These are phyloP conservation scores for Diutina scorzettiae DNA, from an alignment of 1,139 yeast species.

Conservation along the genomic window DNA sequence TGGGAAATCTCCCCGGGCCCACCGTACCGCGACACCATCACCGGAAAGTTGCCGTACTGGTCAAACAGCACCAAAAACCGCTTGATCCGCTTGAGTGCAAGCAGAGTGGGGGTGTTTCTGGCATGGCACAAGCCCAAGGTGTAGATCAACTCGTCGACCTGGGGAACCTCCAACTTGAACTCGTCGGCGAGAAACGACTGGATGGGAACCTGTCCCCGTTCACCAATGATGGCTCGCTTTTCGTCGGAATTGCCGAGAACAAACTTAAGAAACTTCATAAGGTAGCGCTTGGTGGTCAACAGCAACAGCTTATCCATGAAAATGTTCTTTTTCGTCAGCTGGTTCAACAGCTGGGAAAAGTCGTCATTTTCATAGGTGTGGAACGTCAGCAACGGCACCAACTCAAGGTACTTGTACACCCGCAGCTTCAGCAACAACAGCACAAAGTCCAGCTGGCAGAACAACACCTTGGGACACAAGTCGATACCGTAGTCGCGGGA, in stretches of 20 bases:
- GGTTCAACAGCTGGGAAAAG: conserved; percentile 66
- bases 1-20: conserved; percentile 95
- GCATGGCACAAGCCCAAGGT: conserved; percentile 73
- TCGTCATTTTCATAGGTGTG: conserved; percentile 87
- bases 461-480: conserved; percentile 76
- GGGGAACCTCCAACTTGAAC: conserved; percentile 64
- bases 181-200: conserved; percentile 43
- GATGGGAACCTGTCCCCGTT: conserved; percentile 45
- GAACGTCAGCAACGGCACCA: conserved; percentile 77
- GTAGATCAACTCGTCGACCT: conserved; percentile 69
- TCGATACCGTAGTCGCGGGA: conserved; percentile 80
- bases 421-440: conserved; percentile 69
- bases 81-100: conserved; percentile 69
- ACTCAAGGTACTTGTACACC: conserved; percentile 84
- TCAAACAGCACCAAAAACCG: conserved; percentile 81
- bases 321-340: conserved; percentile 75
- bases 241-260: conserved; percentile 46
- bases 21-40: conserved; percentile 83
- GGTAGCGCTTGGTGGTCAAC: conserved; percentile 63
- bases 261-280: conserved; percentile 91
- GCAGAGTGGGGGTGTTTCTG: conserved; percentile 49
- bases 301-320: conserved; percentile 81
- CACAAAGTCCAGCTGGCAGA: conserved; percentile 78
- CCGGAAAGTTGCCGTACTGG: conserved; percentile 91
- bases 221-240: conserved; percentile 29